Evolutionary conservation across 106 monocot species (phyloP).

Genomic region (Dendrobium huoshanense): DNA sequence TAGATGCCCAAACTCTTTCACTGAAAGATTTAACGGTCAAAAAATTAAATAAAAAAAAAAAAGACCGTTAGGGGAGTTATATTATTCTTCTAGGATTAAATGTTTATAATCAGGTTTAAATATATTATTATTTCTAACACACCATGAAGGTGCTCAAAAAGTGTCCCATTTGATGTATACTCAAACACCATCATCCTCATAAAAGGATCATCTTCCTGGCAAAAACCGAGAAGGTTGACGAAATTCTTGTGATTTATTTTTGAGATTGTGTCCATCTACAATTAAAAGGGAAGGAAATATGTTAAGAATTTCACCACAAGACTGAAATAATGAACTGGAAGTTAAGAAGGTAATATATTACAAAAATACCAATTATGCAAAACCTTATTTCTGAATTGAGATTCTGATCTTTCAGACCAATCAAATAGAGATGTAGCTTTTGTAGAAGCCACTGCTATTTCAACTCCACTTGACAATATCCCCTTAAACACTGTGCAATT

Average conservation of each 20-base stretch:
- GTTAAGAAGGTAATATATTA: slow-evolving; percentile 6
- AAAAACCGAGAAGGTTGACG: slow-evolving; percentile 92
- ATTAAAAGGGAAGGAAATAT: slow-evolving; percentile 8
- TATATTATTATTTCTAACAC: not conserved
- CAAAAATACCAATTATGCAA: slow-evolving; percentile 15
- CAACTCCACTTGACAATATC: slow-evolving; percentile 89
- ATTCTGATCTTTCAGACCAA: slow-evolving; percentile 70
- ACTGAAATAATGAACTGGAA: not conserved
- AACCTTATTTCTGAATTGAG: slow-evolving; percentile 82
- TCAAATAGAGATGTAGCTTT: slow-evolving; percentile 41
- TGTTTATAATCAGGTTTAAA: not conserved
- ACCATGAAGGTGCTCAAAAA: slow-evolving; percentile 97
- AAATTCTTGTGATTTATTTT: slow-evolving; percentile 93
- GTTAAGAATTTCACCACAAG: not conserved
- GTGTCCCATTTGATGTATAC: slow-evolving; percentile 76
- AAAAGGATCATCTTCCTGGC: slow-evolving; percentile 85
- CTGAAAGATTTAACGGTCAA: slow-evolving; percentile 33
- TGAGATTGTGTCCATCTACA: slow-evolving; percentile 74
- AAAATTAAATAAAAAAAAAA: not conserved
- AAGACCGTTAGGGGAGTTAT: not conserved
- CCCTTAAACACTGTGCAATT: slow-evolving; percentile 81
- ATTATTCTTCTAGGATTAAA: not conserved
- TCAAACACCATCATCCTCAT: slow-evolving; percentile 96
- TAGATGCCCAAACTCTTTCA: slow-evolving; percentile 77
- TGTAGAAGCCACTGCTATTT: slow-evolving; percentile 78